These are phyloP conservation scores for Podospora anserina DNA, from an alignment of 495 filamentous ascomycete genomes.

Conservation along the genomic window DNA sequence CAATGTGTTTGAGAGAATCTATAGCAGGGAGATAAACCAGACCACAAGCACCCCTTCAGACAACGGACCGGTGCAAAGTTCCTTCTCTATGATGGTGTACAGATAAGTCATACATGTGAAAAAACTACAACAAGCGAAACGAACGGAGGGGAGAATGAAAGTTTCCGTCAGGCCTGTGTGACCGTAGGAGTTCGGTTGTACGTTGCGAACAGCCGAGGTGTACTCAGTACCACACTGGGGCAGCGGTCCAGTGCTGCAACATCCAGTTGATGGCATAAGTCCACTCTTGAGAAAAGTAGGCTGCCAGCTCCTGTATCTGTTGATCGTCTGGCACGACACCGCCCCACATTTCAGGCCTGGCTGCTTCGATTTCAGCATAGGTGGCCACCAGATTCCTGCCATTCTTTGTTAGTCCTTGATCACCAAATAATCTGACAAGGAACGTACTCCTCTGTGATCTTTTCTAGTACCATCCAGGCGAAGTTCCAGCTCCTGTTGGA, in stretches of 20 bases:
- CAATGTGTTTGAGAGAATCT: neutral
- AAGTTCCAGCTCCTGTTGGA: conserved; percentile 73
- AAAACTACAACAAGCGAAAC: neutral
- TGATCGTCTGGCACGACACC: conserved; percentile 52
- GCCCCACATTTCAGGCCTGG: conserved; percentile 72
- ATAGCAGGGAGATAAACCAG: neutral
- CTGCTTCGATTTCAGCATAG: conserved; percentile 58
- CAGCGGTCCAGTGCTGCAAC: conserved; percentile 64
- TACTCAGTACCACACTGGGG: conserved; percentile 50
- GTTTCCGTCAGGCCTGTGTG: too few species aligned
- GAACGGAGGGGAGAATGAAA: neutral
- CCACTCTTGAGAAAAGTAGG: conserved; percentile 66
- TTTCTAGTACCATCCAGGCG: conserved; percentile 69
- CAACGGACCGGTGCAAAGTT: neutral
- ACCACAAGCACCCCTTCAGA: neutral
- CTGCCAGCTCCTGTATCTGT: conserved; percentile 56
- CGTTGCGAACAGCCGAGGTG: neutral
- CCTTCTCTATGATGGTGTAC: neutral
- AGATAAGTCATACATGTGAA: neutral
- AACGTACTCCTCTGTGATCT: conserved; percentile 64
- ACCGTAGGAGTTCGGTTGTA: too few species aligned
- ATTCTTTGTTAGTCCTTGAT: conserved; percentile 5
- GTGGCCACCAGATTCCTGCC: conserved; percentile 55
- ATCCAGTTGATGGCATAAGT: conserved; percentile 60
- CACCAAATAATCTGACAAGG: neutral